These are phyloP conservation scores for Trypanosoma congolense DNA, from an alignment of 208 protist genomes.

Conservation along the genomic window DNA sequence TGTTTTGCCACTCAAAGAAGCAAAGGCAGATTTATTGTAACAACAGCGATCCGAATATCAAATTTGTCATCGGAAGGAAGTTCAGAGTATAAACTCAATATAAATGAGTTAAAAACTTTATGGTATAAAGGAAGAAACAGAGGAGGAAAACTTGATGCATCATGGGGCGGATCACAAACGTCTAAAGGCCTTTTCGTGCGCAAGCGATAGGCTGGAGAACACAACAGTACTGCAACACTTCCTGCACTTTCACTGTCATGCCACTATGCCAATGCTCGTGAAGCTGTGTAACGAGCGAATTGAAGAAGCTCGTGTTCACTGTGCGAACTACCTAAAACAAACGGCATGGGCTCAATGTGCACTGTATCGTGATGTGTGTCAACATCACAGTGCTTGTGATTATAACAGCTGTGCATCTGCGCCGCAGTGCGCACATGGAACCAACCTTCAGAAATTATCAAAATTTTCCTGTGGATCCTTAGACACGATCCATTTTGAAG, in stretches of 20 bases:
- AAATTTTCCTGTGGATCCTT: constrained; percentile 27
- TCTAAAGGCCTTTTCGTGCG: no score
- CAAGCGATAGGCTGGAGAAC: no score
- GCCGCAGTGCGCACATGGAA: constrained; percentile 54
- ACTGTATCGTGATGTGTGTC: constrained; percentile 6
- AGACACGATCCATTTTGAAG: not conserved
- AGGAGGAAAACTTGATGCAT: no score
- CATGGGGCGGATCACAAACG: no score
- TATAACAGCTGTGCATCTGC: constrained; percentile 21
- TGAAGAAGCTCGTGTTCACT: constrained; percentile 41
- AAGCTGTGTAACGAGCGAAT: constrained; percentile 46
- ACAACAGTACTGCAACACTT: not conserved
- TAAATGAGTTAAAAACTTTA: no score
- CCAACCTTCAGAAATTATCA: constrained; percentile 64
- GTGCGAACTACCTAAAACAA: constrained; percentile 39
- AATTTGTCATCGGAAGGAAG: no score
- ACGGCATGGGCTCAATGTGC: constrained; percentile 45
- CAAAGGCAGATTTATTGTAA: no score
- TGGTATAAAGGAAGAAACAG: no score
- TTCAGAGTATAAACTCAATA: no score
- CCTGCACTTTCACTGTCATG: not conserved
- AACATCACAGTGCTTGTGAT: not conserved
- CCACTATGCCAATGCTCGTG: constrained; percentile 17
- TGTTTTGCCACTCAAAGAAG: no score
- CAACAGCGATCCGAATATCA: no score